Evolutionary conservation across 192 early-diverging fungal species (phyloP), one percentile per base, ranked within the genome.

Genomic region (Coemansia sp.): DNA sequence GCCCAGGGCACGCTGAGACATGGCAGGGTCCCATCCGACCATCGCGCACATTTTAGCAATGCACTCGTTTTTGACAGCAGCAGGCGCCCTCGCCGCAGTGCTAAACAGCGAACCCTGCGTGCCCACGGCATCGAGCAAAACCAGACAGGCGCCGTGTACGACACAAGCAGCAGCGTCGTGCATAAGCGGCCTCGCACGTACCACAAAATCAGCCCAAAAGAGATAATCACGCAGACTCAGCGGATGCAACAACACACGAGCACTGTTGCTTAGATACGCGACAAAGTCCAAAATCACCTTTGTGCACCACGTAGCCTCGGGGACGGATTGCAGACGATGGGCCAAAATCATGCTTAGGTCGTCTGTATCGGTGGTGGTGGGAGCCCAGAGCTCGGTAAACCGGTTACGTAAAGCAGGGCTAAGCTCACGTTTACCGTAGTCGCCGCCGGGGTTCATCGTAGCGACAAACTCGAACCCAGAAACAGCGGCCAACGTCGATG

Each of bases 401-500:
- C 97, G 89, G 79, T 99, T 99, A 40, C 97, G 87, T 57, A 99
- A 86, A 7, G 97, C 97, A 36, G 97, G 97, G 11, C 92, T 94
- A 16, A 99, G 86, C 74, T 99, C 97, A 69, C 96, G 96, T 80
- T 99, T 99, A 45, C 97, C 97, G 73, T 96, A 97, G 75, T 99
- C 97, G 50, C 97, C 97, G 38, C 97, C 97, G 4, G 97, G 97
- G 77, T 99, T 99, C 97, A 99, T 99, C 3, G 97, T 99, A 2
- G 97, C 96, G 16, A 97, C 77, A 76, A 99, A 97, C 57, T 89
- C 88, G 80, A 99, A 99, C 10, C 86, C 87, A 5, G 81, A 73
- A 7, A 64, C 72, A 0, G 86, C 95, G 10, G 76, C 74, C 56
- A 96, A 78, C 33, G 90, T 87, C 2, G 75, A 63, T 0, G 67